Conservation (phyloP, 345 rosid genomes). For the Lepidium africanum region DNA sequence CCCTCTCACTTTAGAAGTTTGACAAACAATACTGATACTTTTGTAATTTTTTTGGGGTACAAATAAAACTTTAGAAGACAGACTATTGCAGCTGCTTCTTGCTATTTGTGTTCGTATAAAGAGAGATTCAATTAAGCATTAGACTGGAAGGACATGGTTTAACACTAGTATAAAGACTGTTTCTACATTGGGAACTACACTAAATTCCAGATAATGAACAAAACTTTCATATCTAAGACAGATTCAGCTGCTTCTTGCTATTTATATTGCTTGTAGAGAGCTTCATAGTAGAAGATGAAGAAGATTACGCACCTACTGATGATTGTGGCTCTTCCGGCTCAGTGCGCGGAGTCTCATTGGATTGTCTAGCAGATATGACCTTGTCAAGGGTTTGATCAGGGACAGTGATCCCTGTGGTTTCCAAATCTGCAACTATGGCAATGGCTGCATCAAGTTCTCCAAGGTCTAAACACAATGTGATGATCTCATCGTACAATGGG, state of each 20-base stretch:
- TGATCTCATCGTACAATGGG: conserved; percentile 79
- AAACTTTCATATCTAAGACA: neutral
- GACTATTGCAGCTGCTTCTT: neutral
- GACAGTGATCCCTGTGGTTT: conserved; percentile 57
- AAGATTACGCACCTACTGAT: conserved; percentile 5
- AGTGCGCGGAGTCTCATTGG: conserved; percentile 24
- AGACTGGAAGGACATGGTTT: neutral
- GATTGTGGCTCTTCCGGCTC: conserved; percentile 19
- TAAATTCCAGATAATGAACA: neutral
- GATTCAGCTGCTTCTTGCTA: neutral
- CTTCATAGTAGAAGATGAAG: neutral
- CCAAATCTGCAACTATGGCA: conserved; percentile 88
- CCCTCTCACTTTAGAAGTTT: no score
- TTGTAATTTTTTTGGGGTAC: no score
- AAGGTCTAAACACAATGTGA: conserved; percentile 67
- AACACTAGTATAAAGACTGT: neutral
- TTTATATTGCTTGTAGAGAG: neutral
- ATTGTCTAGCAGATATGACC: conserved; percentile 71
- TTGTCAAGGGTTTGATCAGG: conserved; percentile 64
- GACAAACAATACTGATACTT: no score
- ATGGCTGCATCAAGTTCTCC: conserved; percentile 89
- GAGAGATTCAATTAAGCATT: neutral
- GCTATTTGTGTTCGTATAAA: neutral
- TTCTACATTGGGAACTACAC: neutral
- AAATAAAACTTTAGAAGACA: neutral